Conservation (phyloP, 139 green algal genomes). For the Chlorella vulgaris region DNA sequence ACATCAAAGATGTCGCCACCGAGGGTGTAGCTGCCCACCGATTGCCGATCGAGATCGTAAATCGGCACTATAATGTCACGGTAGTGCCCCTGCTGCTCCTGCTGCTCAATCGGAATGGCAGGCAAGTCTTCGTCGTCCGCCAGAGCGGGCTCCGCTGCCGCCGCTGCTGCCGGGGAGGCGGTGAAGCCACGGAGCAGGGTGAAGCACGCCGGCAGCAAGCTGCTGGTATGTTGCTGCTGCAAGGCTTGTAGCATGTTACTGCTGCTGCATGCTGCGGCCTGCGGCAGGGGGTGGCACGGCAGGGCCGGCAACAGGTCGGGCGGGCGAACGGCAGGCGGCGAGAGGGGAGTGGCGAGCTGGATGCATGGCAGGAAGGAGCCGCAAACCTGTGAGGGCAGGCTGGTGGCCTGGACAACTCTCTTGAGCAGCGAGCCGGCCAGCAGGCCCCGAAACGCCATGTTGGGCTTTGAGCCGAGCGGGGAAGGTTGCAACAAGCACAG, state of each 20-base stretch:
- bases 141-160: constrained; percentile 9
- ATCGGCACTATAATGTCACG: constrained; percentile 34
- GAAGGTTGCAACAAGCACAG: no score
- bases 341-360: neutral
- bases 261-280: constrained; percentile 1
- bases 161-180: neutral
- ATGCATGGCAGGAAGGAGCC: no score
- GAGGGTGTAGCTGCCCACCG: constrained; percentile 37
- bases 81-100: constrained; percentile 21
- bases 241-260: constrained; percentile 2
- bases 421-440: neutral
- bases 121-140: neutral
- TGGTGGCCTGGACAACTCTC: constrained; percentile 3
- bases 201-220: neutral
- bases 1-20: neutral
- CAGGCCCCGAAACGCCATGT: constrained; percentile 18
- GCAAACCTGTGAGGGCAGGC: neutral
- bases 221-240: constrained; percentile 6
- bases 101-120: constrained; percentile 20
- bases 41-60: constrained; percentile 9
- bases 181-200: neutral
- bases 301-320: neutral
- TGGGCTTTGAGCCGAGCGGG: no score
- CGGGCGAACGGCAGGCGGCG: neutral
- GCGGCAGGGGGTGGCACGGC: neutral